Percentiles rank a stretch among this genome's conserved stretches.
These are phyloP conservation scores for Schizonepeta tenuifolia DNA, from an alignment of 257 asterid genomes.

Conservation along the genomic window DNA sequence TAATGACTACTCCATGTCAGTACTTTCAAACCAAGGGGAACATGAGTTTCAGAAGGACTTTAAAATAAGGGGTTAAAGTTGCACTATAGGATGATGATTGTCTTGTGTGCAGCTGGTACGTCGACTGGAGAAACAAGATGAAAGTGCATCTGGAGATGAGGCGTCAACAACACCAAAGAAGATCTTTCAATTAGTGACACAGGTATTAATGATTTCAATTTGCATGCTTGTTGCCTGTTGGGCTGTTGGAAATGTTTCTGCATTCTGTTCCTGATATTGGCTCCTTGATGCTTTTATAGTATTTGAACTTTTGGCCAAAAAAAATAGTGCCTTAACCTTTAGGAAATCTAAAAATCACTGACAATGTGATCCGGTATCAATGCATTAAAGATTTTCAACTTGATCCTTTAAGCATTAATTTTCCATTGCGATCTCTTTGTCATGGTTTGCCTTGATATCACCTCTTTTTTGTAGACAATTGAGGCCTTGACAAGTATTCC, in stretches of 20 bases:
- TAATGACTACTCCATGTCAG: not conserved
- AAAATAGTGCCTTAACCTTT: slow-evolving; percentile 9
- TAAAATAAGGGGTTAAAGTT: slow-evolving; percentile 20
- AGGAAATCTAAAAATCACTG: not conserved
- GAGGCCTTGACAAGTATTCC: slow-evolving; percentile 85
- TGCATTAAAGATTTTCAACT: slow-evolving; percentile 10
- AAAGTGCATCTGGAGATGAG: slow-evolving; percentile 65
- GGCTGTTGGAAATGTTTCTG: slow-evolving; percentile 14
- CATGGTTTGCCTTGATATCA: slow-evolving; percentile 20
- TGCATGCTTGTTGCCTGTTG: slow-evolving; percentile 25
- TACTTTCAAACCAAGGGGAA: slow-evolving; percentile 4
- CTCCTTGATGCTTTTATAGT: slow-evolving; percentile 18
- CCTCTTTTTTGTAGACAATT: slow-evolving; percentile 64
- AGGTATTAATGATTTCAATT: slow-evolving; percentile 49
- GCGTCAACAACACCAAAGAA: slow-evolving; percentile 76
- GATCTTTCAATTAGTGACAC: slow-evolving; percentile 80
- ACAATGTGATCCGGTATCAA: not conserved
- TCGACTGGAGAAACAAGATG: slow-evolving; percentile 71
- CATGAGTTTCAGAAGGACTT: not conserved
- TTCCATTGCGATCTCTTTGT: slow-evolving; percentile 12
- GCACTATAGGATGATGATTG: slow-evolving; percentile 23
- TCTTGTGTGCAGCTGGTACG: slow-evolving; percentile 74
- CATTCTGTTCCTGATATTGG: slow-evolving; percentile 19
- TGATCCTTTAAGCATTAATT: slow-evolving; percentile 13
- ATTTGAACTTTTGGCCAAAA: not conserved